Evolutionary conservation across 2,329 filamentous ascomycete species (phyloP).

Genomic region (Microdochium nivale): DNA sequence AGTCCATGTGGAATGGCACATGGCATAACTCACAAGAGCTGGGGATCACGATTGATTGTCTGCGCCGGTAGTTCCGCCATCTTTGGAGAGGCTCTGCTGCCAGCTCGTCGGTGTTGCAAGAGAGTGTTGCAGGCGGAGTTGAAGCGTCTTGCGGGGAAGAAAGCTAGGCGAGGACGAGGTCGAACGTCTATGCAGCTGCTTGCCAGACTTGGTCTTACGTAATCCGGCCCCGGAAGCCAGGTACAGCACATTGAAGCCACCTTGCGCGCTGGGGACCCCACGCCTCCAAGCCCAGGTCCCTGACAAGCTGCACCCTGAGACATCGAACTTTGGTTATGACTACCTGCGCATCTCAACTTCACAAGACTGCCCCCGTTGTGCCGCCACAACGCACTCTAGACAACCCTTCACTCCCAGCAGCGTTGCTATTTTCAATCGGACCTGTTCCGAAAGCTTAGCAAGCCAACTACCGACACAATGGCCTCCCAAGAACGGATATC

Average conservation of each 20-base stretch:
- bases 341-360: background rate
- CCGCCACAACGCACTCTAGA: background rate
- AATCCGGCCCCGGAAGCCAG: background rate
- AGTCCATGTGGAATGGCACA: background rate
- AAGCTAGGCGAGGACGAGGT: background rate
- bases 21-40: slow-evolving; percentile 69
- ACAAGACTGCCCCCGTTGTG: background rate
- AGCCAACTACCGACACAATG: slow-evolving; percentile 18
- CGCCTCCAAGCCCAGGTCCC: background rate
- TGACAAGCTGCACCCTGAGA: background rate
- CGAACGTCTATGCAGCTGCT: background rate
- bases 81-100: slow-evolving; percentile 8
- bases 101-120: background rate
- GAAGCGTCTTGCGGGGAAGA: background rate
- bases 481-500: slow-evolving; percentile 48
- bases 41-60: slow-evolving; percentile 96
- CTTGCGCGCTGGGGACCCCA: background rate
- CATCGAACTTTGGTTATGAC: background rate
- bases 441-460: background rate
- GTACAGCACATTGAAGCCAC: background rate
- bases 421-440: background rate
- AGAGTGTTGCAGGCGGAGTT: background rate
- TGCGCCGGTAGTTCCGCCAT: slow-evolving; percentile 87
- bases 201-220: background rate
- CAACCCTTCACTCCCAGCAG: background rate